A percentile compares a stretch with the other conserved stretches of the same genome.
phyloP scores from a whole-genome alignment of 2,329 filamentous ascomycete species.

The Cercospora sp. region DNA sequence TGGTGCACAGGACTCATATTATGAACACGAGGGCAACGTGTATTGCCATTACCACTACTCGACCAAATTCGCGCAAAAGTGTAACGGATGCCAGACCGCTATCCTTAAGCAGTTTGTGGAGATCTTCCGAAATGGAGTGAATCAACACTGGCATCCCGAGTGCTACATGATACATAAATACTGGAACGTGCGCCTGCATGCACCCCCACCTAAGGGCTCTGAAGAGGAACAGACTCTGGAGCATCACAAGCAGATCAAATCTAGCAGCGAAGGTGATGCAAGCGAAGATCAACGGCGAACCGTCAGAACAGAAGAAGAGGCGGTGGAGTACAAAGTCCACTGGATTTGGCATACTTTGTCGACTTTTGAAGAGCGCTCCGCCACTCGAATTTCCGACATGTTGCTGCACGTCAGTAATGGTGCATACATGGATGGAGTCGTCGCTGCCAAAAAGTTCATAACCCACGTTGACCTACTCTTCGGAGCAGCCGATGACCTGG shows the following conservation, averaged over 20 bases:
- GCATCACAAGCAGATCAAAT: constrained; percentile 29
- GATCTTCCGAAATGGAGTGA: constrained; percentile 95
- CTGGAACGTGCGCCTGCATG: constrained; percentile 86
- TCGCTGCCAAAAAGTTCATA: constrained; percentile 95
- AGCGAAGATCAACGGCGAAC: constrained; percentile 68
- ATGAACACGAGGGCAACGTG: constrained; percentile 93
- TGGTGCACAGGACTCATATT: constrained; percentile 96
- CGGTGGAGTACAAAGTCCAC: constrained; percentile 96
- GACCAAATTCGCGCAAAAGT: constrained; percentile 92
- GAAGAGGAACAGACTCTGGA: constrained; percentile 35
- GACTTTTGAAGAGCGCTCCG: constrained; percentile 94
- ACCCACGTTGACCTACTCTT: constrained; percentile 94
- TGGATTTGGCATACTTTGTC: constrained; percentile 98
- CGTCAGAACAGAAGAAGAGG: constrained; percentile 83
- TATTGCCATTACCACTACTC: constrained; percentile 99
- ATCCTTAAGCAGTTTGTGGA: constrained; percentile 99
- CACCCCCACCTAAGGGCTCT: constrained; percentile 42
- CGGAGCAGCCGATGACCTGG: constrained; percentile 79
- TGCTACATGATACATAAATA: constrained; percentile 99
- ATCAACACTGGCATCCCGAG: constrained; percentile 99
- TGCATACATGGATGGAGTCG: constrained; percentile 89
- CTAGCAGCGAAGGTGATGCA: constrained; percentile 53
- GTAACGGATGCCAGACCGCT: constrained; percentile 93
- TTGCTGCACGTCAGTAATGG: constrained; percentile 97
- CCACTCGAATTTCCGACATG: constrained; percentile 98